A percentile compares a stretch with the other conserved stretches of the same genome.
phyloP scores from a whole-genome alignment of 768 basidiomycete genomes.

The Boletus bicolor region DNA sequence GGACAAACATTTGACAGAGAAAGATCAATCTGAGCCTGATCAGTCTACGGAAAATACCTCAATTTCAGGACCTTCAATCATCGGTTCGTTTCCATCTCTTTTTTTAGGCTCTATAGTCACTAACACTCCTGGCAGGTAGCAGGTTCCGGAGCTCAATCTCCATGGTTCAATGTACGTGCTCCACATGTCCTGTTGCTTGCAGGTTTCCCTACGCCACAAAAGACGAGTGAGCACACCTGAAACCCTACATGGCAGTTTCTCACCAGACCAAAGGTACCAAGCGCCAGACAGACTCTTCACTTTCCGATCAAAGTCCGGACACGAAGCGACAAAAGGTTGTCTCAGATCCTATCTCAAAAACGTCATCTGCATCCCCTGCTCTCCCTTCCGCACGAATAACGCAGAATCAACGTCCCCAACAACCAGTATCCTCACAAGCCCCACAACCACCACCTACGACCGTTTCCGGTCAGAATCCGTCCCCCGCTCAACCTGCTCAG shows the following conservation, averaged over 20 bases:
- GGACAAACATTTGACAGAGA: conserved; percentile 38
- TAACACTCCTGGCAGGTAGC: conserved; percentile 30
- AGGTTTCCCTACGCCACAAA: conserved; percentile 42
- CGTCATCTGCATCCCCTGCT: conserved; percentile 20
- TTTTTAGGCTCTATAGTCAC: background rate
- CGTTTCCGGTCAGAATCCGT: background rate
- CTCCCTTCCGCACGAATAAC: conserved; percentile 22
- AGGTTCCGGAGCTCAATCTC: conserved; percentile 35
- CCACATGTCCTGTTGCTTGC: conserved; percentile 46
- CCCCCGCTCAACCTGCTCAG: conserved; percentile 12
- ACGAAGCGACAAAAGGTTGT: conserved; percentile 38
- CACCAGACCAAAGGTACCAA: conserved; percentile 34
- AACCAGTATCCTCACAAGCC: conserved; percentile 15
- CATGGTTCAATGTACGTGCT: conserved; percentile 56
- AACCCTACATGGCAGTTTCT: conserved; percentile 3
- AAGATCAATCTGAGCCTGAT: conserved; percentile 58
- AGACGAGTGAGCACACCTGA: conserved; percentile 26
- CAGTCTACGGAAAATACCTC: conserved; percentile 42
- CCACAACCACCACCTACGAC: conserved; percentile 16
- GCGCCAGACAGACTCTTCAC: conserved; percentile 40
- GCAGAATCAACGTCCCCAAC: conserved; percentile 22
- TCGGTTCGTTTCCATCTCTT: conserved; percentile 36
- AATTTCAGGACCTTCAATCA: conserved; percentile 50
- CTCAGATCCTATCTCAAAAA: conserved; percentile 15
- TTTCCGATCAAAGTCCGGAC: conserved; percentile 41